A percentile compares a stretch with the other conserved stretches of the same genome.
These are phyloP conservation scores for Falciphora oryzae DNA, from an alignment of 2,329 filamentous ascomycete genomes.

Conservation along the genomic window DNA sequence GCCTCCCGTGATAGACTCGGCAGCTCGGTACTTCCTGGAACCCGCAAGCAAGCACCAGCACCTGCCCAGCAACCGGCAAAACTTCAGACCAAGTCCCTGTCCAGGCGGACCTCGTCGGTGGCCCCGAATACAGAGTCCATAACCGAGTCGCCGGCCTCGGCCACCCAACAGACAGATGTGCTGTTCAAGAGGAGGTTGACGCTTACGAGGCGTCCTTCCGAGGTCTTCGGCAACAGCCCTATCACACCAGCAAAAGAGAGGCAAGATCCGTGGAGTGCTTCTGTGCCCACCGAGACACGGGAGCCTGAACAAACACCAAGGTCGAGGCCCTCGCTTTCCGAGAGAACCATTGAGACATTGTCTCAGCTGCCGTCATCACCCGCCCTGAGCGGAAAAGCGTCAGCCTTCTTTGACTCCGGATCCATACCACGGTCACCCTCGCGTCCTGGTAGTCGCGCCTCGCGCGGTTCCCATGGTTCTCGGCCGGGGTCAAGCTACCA, in stretches of 20 bases:
- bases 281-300: not conserved
- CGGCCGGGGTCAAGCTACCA: slow-evolving; percentile 55
- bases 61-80: not conserved
- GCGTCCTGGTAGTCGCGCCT: slow-evolving; percentile 31
- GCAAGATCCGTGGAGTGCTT: slow-evolving; percentile 1
- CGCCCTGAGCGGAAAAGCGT: slow-evolving; percentile 57
- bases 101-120: not conserved
- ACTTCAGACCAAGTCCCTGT: not conserved
- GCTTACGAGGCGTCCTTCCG: slow-evolving; percentile 10
- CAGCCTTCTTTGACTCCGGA: slow-evolving; percentile 67
- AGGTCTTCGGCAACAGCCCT: not conserved
- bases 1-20: slow-evolving; percentile 34
- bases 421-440: slow-evolving; percentile 51
- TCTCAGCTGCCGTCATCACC: slow-evolving; percentile 75
- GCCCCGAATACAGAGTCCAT: not conserved
- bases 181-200: slow-evolving; percentile 6
- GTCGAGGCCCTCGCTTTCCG: slow-evolving; percentile 59
- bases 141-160: not conserved
- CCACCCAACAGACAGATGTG: not conserved
- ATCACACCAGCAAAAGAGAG: slow-evolving; percentile 2
- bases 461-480: slow-evolving; percentile 26
- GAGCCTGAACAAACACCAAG: not conserved
- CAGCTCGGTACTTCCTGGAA: slow-evolving; percentile 7
- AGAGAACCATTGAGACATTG: slow-evolving; percentile 81
- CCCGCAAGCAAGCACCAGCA: not conserved